Conservation (phyloP, 2,329 filamentous ascomycete species). For the Zopfia rhizophila region DNA sequence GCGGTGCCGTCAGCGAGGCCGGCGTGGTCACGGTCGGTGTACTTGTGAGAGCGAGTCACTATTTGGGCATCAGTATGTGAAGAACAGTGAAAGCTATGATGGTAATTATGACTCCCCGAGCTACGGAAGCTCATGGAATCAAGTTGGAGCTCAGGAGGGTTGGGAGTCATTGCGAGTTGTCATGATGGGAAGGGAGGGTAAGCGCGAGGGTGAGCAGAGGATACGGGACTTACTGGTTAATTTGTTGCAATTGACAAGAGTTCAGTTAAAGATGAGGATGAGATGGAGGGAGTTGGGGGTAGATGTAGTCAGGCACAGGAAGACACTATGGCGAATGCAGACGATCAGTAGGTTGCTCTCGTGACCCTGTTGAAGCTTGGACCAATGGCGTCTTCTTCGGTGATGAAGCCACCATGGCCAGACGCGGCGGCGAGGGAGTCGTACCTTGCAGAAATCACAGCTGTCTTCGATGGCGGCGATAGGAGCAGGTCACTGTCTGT, state of each 20-base stretch:
- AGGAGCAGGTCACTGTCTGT: conserved; percentile 5
- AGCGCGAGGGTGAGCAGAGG: conserved; percentile 1
- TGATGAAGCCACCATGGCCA: conserved; percentile 25
- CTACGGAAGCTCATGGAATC: conserved; percentile 14
- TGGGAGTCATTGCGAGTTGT: not conserved
- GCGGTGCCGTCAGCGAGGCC: conserved; percentile 79
- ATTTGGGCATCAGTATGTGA: conserved; percentile 10
- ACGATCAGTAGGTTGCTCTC: conserved; percentile 46
- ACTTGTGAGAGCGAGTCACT: conserved; percentile 99
- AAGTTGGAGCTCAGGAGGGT: conserved; percentile 8
- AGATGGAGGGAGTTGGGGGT: conserved; percentile 22
- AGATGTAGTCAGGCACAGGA: conserved; percentile 39
- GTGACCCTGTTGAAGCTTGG: conserved; percentile 41
- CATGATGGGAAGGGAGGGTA: conserved; percentile 4
- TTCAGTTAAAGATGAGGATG: conserved; percentile 29
- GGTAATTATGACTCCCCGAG: conserved; percentile 9
- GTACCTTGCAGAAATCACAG: conserved; percentile 42
- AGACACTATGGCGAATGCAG: conserved; percentile 5
- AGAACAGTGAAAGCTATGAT: conserved; percentile 2
- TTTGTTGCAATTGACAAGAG: conserved; percentile 24
- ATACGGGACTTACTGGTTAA: conserved; percentile 43
- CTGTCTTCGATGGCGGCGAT: conserved; percentile 1
- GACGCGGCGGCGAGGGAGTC: conserved; percentile 27
- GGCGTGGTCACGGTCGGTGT: conserved; percentile 90
- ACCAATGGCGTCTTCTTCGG: conserved; percentile 28